Evolutionary conservation across 2,329 filamentous ascomycete genomes (phyloP).

Genomic region (Aspergillus candidus): DNA sequence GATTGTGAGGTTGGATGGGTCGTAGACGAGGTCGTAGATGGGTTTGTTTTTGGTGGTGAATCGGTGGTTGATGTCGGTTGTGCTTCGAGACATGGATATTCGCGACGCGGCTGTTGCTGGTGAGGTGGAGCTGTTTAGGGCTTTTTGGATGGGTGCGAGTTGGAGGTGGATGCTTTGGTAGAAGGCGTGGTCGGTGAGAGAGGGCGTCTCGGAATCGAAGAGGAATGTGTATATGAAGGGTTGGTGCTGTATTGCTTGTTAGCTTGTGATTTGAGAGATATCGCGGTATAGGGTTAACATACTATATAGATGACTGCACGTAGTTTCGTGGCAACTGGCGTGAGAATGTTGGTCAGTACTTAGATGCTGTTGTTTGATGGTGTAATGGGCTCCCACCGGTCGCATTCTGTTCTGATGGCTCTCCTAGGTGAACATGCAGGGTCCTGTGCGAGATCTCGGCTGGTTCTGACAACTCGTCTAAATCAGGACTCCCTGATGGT

Average conservation of each 20-base stretch:
- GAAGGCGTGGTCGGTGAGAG: constrained; percentile 37
- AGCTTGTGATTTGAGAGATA: constrained; percentile 4
- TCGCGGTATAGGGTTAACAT: constrained; percentile 7
- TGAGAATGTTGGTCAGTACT: not conserved
- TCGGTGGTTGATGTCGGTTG: constrained; percentile 27
- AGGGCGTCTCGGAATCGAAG: constrained; percentile 39
- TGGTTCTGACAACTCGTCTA: constrained; percentile 11
- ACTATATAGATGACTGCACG: constrained; percentile 41
- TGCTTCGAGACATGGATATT: constrained; percentile 28
- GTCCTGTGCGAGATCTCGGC: constrained; percentile 31
- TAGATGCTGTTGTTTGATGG: not conserved
- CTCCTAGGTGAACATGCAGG: constrained; percentile 28
- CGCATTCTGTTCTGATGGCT: constrained; percentile 8
- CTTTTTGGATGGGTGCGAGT: constrained; percentile 43
- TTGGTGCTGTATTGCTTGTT: constrained; percentile 29
- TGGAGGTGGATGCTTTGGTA: constrained; percentile 46
- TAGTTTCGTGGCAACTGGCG: constrained; percentile 19
- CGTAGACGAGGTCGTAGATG: constrained; percentile 57
- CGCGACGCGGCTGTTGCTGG: constrained; percentile 36
- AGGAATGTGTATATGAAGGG: constrained; percentile 49
- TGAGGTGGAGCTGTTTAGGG: constrained; percentile 43
- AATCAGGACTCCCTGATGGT: constrained; percentile 22
- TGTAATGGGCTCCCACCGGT: constrained; percentile 9
- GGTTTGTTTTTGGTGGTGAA: constrained; percentile 31
- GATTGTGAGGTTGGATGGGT: constrained; percentile 52